These are phyloP conservation scores for Phalaenopsis hybrid DNA, from an alignment of 116 monocot species.

Conservation along the genomic window DNA sequence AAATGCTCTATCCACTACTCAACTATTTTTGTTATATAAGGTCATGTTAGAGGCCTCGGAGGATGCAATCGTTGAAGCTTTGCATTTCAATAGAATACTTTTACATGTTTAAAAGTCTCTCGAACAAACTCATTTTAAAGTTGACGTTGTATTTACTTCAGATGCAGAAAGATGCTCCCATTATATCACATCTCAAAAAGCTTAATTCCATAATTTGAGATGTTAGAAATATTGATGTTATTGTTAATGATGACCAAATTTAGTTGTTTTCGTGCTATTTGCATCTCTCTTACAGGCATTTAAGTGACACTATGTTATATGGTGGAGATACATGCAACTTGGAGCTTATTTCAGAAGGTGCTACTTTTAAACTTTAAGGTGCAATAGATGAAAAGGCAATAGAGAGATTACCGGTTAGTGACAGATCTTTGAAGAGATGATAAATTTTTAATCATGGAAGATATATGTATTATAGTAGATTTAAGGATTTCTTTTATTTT, in stretches of 20 bases:
- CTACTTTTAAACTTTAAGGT: background rate
- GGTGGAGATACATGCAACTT: background rate
- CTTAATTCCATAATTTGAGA: background rate
- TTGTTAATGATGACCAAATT: background rate
- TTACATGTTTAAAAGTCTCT: background rate
- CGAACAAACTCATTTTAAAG: background rate
- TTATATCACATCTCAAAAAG: background rate
- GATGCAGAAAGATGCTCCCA: background rate
- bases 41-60: background rate
- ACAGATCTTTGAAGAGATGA: background rate
- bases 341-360: background rate
- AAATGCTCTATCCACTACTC: background rate
- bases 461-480: no score
- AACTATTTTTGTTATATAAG: background rate
- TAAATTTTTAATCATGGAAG: no score
- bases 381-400: background rate
- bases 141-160: background rate
- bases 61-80: background rate
- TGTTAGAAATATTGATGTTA: background rate
- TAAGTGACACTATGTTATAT: background rate
- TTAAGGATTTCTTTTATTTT: no score
- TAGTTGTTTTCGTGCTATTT: background rate
- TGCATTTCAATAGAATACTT: background rate
- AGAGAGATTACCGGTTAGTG: background rate
- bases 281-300: background rate